Evolutionary conservation across 2,329 filamentous ascomycete species (phyloP).

Genomic region (Calonectria pseudoturangicola): DNA sequence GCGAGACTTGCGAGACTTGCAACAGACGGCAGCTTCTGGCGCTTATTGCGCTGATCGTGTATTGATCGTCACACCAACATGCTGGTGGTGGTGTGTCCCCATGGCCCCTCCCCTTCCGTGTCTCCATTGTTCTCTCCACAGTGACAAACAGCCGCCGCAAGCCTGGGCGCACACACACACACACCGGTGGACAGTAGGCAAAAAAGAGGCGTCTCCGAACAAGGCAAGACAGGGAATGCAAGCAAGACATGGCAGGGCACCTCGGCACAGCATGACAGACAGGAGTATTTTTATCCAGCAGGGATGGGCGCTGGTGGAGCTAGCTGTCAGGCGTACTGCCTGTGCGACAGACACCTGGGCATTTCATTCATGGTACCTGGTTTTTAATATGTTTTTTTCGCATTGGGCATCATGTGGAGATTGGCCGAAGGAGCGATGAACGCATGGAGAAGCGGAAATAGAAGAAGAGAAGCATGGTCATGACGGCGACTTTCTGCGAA

Average conservation of each 20-base stretch:
- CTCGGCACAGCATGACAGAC: constrained; percentile 11
- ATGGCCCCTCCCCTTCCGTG: background rate
- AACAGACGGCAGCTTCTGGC: constrained; percentile 19
- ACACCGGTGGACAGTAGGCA: background rate
- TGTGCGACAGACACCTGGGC: too few species aligned
- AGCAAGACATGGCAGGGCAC: constrained; percentile 4
- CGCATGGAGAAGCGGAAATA: constrained; percentile 17
- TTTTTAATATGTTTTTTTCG: background rate
- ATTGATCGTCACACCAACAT: constrained; percentile 6
- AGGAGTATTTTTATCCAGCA: background rate
- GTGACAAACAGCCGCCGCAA: constrained; percentile 18
- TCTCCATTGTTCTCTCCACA: constrained; percentile 3
- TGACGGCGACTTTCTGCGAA: constrained; percentile 1
- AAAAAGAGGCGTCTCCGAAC: background rate
- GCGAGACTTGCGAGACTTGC: background rate
- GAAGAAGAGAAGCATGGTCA: constrained; percentile 7
- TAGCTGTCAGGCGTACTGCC: too few species aligned
- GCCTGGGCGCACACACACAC: background rate
- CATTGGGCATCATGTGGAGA: constrained; percentile 17
- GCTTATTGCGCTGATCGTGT: constrained; percentile 28
- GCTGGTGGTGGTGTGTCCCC: background rate
- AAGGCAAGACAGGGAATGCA: background rate
- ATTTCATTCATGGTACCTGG: too few species aligned
- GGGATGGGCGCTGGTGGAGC: background rate
- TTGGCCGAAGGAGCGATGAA: constrained; percentile 4